Evolutionary conservation across 2,329 filamentous ascomycete genomes (phyloP).

Genomic region (Trichoderma aggressivum): DNA sequence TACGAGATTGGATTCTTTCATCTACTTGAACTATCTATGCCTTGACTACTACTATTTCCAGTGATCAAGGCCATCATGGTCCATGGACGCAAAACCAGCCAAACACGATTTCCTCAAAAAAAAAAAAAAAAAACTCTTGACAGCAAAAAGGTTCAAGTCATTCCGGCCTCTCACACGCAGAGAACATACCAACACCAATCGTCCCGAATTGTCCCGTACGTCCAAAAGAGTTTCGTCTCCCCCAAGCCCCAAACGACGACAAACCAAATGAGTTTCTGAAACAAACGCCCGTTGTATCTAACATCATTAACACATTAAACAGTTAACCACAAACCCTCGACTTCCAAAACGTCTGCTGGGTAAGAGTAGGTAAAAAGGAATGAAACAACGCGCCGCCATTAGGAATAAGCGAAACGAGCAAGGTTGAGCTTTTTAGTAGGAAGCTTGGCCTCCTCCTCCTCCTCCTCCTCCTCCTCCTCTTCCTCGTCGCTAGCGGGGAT

Average conservation of each 20-base stretch:
- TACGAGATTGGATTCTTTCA: neutral
- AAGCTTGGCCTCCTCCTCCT: conserved; percentile 35
- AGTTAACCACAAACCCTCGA: neutral
- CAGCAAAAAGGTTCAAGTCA: neutral
- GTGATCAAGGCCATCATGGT: neutral
- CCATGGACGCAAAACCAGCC: neutral
- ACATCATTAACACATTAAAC: conserved; percentile 19
- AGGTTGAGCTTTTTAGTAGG: conserved; percentile 42
- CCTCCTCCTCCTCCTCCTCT: conserved; percentile 40
- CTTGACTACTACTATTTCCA: neutral
- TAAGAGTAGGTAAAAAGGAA: neutral
- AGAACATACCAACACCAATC: neutral
- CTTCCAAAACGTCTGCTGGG: neutral
- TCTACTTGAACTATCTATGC: neutral
- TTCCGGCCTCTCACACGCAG: neutral
- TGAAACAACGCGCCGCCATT: neutral
- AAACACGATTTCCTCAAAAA: neutral
- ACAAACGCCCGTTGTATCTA: conserved; percentile 20
- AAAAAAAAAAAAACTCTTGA: too few relatives aligned
- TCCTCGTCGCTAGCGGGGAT: conserved; percentile 51
- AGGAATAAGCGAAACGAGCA: conserved; percentile 46
- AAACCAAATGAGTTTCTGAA: conserved; percentile 1
- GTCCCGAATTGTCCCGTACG: neutral
- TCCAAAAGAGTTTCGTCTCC: neutral
- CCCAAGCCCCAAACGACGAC: neutral